These are phyloP conservation scores for Phascolomyces articulosus DNA, from an alignment of 371 early-diverging fungal genomes.

Conservation along the genomic window DNA sequence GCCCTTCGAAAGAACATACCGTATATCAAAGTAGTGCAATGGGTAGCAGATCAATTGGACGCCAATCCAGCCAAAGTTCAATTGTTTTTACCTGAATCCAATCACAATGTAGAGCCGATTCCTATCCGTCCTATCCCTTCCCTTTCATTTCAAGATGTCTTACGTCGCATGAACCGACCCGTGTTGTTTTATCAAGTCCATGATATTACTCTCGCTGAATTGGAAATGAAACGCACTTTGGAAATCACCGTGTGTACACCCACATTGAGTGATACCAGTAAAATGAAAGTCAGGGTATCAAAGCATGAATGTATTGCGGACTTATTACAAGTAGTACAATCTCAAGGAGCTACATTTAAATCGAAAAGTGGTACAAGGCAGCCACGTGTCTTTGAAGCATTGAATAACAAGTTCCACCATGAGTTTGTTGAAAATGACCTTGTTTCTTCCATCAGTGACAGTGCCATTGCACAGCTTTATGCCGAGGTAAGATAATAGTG, in stretches of 20 bases:
- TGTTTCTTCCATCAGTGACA: slow-evolving; percentile 37
- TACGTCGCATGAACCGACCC: slow-evolving; percentile 42
- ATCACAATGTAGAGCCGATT: slow-evolving; percentile 25
- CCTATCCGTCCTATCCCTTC: not conserved
- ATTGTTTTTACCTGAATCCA: slow-evolving; percentile 16
- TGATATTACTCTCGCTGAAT: slow-evolving; percentile 70
- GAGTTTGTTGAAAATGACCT: slow-evolving; percentile 44
- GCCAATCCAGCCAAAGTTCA: slow-evolving; percentile 41
- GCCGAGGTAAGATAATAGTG: slow-evolving; percentile 5
- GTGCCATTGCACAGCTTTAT: not conserved
- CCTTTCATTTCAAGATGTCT: not conserved
- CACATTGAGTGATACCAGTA: slow-evolving; percentile 25
- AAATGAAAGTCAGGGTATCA: slow-evolving; percentile 51
- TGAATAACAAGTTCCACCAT: slow-evolving; percentile 36
- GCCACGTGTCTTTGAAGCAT: slow-evolving; percentile 42
- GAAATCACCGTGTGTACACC: slow-evolving; percentile 54
- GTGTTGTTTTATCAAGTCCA: slow-evolving; percentile 36
- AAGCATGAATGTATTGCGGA: slow-evolving; percentile 49
- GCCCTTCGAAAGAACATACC: slow-evolving; percentile 21
- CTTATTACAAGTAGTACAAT: slow-evolving; percentile 64
- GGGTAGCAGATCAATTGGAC: slow-evolving; percentile 17
- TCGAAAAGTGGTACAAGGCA: slow-evolving; percentile 7
- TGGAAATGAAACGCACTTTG: slow-evolving; percentile 69
- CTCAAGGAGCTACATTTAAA: slow-evolving; percentile 34
- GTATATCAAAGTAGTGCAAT: slow-evolving; percentile 24